Conservation (phyloP, 2,329 filamentous ascomycete species). For the Diaporthe vexans region DNA sequence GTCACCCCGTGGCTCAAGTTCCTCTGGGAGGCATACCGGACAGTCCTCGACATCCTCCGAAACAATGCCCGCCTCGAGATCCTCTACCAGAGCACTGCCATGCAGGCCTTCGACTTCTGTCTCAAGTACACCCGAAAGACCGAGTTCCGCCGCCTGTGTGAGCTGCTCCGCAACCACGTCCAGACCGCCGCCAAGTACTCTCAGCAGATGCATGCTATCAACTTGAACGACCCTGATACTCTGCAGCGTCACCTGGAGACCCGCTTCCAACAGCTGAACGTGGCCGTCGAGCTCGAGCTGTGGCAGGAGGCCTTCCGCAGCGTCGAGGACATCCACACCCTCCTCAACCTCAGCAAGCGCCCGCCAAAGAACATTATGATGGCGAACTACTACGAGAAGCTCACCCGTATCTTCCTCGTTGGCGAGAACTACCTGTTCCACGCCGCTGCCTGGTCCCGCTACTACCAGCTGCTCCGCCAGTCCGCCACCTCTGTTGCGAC, state of each 20-base stretch:
- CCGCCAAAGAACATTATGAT: slow-evolving; percentile 99
- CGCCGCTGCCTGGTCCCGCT: slow-evolving; percentile 95
- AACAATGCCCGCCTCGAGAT: slow-evolving; percentile 98
- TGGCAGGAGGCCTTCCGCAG: slow-evolving; percentile 99
- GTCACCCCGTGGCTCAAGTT: slow-evolving; percentile 99
- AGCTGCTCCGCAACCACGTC: slow-evolving; percentile 97
- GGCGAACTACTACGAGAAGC: slow-evolving; percentile 99
- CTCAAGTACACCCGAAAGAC: slow-evolving; percentile 99
- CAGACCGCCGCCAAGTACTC: slow-evolving; percentile 99
- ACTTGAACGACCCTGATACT: slow-evolving; percentile 96
- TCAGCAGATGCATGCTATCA: slow-evolving; percentile 99
- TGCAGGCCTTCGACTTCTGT: slow-evolving; percentile 99
- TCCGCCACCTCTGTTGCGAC: slow-evolving; percentile 86
- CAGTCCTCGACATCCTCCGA: slow-evolving; percentile 97
- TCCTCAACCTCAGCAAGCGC: slow-evolving; percentile 97
- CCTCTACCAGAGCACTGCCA: slow-evolving; percentile 98
- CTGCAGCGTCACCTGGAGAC: slow-evolving; percentile 98
- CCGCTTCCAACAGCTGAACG: slow-evolving; percentile 97
- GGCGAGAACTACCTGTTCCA: slow-evolving; percentile 99
- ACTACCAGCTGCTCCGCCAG: slow-evolving; percentile 95
- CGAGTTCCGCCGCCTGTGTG: slow-evolving; percentile 97
- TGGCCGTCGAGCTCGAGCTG: slow-evolving; percentile 95
- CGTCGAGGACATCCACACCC: slow-evolving; percentile 98
- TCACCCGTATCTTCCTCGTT: slow-evolving; percentile 97
- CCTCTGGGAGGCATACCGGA: slow-evolving; percentile 99